A percentile compares a stretch with the other conserved stretches of the same genome.
These are phyloP conservation scores for Ceratocystis papillata DNA, from an alignment of 2,329 filamentous ascomycete genomes.

Conservation along the genomic window DNA sequence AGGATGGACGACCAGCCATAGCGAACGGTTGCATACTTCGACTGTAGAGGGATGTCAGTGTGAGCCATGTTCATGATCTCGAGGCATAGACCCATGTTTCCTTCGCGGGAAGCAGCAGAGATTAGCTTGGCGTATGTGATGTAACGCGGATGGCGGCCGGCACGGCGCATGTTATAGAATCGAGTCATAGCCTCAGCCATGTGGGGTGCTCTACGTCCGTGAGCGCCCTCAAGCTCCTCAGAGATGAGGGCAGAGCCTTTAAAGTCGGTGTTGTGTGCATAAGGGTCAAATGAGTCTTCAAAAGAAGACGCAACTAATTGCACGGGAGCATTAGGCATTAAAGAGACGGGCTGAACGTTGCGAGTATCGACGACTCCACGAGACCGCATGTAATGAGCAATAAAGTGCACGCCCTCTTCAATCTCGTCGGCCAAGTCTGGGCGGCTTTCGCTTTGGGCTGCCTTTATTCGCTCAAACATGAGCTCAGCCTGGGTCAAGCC, in stretches of 20 bases:
- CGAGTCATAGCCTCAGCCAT: slow-evolving; percentile 71
- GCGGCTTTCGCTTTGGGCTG: slow-evolving; percentile 38
- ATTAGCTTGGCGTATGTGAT: slow-evolving; percentile 97
- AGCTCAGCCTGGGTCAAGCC: slow-evolving; percentile 66
- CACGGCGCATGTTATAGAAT: slow-evolving; percentile 86
- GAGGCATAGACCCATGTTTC: slow-evolving; percentile 69
- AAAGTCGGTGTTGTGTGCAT: slow-evolving; percentile 81
- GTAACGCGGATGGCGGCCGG: slow-evolving; percentile 84
- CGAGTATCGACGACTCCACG: slow-evolving; percentile 47
- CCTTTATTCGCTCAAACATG: slow-evolving; percentile 78
- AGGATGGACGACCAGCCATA: slow-evolving; percentile 96
- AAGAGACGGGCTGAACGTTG: slow-evolving; percentile 35
- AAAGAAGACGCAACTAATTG: slow-evolving; percentile 38
- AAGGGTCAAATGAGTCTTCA: slow-evolving; percentile 82
- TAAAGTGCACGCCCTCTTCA: slow-evolving; percentile 70
- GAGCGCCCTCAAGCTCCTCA: slow-evolving; percentile 73
- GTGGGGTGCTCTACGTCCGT: slow-evolving; percentile 59
- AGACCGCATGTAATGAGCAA: slow-evolving; percentile 47
- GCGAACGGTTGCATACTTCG: slow-evolving; percentile 75
- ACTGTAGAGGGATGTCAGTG: slow-evolving; percentile 71
- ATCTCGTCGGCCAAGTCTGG: slow-evolving; percentile 62
- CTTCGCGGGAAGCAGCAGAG: slow-evolving; percentile 72
- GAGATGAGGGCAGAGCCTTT: slow-evolving; percentile 85
- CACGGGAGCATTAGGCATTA: slow-evolving; percentile 27
- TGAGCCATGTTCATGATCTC: slow-evolving; percentile 86